These are phyloP conservation scores for Diaporthe sp. DNA, from an alignment of 2,329 filamentous ascomycete genomes.

Conservation along the genomic window DNA sequence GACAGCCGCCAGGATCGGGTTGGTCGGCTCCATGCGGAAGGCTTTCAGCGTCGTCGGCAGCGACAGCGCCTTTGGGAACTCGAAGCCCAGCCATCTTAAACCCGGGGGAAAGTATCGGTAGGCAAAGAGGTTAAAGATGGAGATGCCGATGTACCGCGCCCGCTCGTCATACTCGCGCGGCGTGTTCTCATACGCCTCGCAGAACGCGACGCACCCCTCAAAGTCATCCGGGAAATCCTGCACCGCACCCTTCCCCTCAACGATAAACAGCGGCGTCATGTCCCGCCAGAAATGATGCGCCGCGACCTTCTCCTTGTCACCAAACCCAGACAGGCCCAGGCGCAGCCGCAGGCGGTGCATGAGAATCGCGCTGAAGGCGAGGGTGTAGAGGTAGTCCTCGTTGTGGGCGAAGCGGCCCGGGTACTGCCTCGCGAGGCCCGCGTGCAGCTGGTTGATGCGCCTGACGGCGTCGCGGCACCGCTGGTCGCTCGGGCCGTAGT, in stretches of 20 bases:
- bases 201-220: not conserved
- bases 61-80: slow-evolving; percentile 6
- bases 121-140: slow-evolving; percentile 8
- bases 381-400: slow-evolving; percentile 2
- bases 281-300: slow-evolving; percentile 13
- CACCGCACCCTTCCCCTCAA: not conserved
- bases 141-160: slow-evolving; percentile 5
- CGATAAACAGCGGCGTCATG: slow-evolving; percentile 4
- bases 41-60: slow-evolving; percentile 10
- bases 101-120: not conserved
- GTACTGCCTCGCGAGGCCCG: not conserved
- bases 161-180: slow-evolving; percentile 8
- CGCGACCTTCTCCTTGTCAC: not conserved
- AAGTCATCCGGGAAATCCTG: not conserved
- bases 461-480: not conserved
- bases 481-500: not conserved
- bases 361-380: slow-evolving; percentile 8
- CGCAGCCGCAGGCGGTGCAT: slow-evolving; percentile 22
- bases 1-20: not conserved
- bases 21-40: not conserved
- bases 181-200: slow-evolving; percentile 8
- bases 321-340: not conserved
- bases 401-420: not conserved
- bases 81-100: not conserved
- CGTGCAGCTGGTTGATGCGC: slow-evolving; percentile 18